Evolutionary conservation across 2,329 filamentous ascomycete species (phyloP).

Genomic region (Claviceps arundinis): DNA sequence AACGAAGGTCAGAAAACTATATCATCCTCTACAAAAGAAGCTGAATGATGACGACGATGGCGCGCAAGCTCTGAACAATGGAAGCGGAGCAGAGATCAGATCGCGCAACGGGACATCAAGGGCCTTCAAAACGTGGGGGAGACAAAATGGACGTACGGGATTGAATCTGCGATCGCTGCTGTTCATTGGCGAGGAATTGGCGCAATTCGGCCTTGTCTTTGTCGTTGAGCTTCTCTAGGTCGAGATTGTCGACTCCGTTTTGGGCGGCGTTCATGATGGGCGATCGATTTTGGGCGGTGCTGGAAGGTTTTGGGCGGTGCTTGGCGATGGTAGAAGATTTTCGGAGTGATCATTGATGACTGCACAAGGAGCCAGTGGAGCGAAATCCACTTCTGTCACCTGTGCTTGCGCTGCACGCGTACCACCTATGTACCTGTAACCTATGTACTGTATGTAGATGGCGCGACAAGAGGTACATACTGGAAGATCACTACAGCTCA

Average conservation of each 20-base stretch:
- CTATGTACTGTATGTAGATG: too few species aligned
- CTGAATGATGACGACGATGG: too few species aligned
- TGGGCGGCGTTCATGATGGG: slow-evolving; percentile 22
- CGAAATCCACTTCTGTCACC: too few species aligned
- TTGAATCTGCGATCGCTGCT: slow-evolving; percentile 62
- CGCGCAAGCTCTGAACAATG: too few species aligned
- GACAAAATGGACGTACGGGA: slow-evolving; percentile 28
- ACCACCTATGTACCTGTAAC: too few species aligned
- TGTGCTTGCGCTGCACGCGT: too few species aligned
- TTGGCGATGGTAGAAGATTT: background rate
- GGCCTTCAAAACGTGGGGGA: background rate
- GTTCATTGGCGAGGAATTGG: slow-evolving; percentile 72
- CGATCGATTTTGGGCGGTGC: background rate
- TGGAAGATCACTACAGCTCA: too few species aligned
- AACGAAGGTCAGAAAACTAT: background rate
- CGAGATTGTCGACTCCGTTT: slow-evolving; percentile 36
- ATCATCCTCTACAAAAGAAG: too few species aligned
- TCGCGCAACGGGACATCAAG: background rate
- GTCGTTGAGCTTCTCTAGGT: slow-evolving; percentile 63
- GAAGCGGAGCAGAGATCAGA: background rate
- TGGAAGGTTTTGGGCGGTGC: background rate
- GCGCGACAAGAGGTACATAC: too few species aligned
- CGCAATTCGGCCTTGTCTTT: slow-evolving; percentile 79
- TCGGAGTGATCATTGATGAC: too few species aligned
- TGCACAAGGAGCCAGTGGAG: too few species aligned